A percentile compares a stretch with the other conserved stretches of the same genome.
These are phyloP conservation scores for Eimeria acervulina DNA, from an alignment of 169 alveolate species.

Conservation along the genomic window DNA sequence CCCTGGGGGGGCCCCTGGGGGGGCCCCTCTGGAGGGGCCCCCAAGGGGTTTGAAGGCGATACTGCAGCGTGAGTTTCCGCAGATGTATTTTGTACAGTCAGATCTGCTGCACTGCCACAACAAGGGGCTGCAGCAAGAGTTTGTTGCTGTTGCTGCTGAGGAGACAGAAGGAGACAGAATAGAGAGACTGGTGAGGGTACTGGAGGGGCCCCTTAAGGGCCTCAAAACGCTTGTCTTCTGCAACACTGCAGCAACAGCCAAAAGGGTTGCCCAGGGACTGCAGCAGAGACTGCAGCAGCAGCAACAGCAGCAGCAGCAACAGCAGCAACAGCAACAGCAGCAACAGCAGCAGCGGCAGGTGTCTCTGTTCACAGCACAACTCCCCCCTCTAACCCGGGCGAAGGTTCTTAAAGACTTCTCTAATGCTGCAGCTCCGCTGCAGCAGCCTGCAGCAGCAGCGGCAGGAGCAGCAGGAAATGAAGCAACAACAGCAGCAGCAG, in stretches of 20 bases:
- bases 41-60: neutral
- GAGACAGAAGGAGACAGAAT: constrained; percentile 38
- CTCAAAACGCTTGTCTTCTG: constrained; percentile 62
- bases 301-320: too few relatives aligned
- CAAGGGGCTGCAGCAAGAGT: constrained; percentile 62
- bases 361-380: neutral
- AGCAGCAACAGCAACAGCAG: too few relatives aligned
- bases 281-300: constrained; percentile 38
- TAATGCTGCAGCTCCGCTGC: too few relatives aligned
- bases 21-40: neutral
- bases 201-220: constrained; percentile 28
- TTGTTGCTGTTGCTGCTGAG: constrained; percentile 39
- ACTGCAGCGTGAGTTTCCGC: neutral
- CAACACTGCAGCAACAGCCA: constrained; percentile 74
- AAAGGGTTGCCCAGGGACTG: constrained; percentile 27
- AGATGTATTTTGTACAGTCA: neutral
- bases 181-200: neutral
- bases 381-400: constrained; percentile 6
- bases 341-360: too few relatives aligned
- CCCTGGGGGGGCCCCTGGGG: neutral
- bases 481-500: constrained; percentile 39
- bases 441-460: neutral
- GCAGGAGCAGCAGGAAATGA: neutral
- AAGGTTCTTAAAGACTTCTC: neutral
- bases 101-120: constrained; percentile 51